These are phyloP conservation scores for Talaromyces pinophilus DNA, from an alignment of 2,329 filamentous ascomycete species.

Conservation along the genomic window DNA sequence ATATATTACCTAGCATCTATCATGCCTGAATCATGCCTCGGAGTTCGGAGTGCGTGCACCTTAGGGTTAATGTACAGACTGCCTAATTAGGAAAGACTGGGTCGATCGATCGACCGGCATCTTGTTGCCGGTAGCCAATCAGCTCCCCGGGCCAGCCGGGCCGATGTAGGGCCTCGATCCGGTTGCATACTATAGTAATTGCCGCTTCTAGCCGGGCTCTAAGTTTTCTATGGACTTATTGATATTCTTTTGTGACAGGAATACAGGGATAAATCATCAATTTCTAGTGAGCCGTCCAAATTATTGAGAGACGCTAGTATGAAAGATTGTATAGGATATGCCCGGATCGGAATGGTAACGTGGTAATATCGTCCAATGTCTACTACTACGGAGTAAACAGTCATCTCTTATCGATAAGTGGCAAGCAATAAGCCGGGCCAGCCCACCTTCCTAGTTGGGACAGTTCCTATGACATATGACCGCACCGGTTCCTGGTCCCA, in stretches of 20 bases:
- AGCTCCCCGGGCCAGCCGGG: slow-evolving; percentile 17
- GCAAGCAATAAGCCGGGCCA: slow-evolving; percentile 8
- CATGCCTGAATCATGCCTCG: too few relatives aligned
- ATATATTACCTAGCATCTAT: neutral
- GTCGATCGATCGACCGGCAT: slow-evolving; percentile 15
- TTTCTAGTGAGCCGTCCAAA: neutral
- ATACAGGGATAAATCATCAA: neutral
- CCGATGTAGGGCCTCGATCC: slow-evolving; percentile 15
- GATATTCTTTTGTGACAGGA: too few relatives aligned
- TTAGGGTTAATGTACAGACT: neutral
- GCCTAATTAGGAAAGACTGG: neutral
- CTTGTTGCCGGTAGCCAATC: slow-evolving; percentile 21
- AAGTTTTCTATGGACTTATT: too few relatives aligned
- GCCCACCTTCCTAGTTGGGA: slow-evolving; percentile 15
- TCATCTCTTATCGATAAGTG: slow-evolving; percentile 8
- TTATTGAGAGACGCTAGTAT: neutral
- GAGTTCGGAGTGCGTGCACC: neutral
- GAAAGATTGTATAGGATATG: neutral
- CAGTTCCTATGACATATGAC: slow-evolving; percentile 4
- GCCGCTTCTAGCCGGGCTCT: slow-evolving; percentile 16
- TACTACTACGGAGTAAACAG: too few relatives aligned
- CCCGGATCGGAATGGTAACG: neutral
- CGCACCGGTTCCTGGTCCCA: slow-evolving; percentile 9
- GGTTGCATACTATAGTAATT: neutral
- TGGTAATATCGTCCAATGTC: neutral